Evolutionary conservation across 2,329 filamentous ascomycete species (phyloP), one percentile per base, ranked within the genome.

Genomic region (Alternaria ethzedia): DNA sequence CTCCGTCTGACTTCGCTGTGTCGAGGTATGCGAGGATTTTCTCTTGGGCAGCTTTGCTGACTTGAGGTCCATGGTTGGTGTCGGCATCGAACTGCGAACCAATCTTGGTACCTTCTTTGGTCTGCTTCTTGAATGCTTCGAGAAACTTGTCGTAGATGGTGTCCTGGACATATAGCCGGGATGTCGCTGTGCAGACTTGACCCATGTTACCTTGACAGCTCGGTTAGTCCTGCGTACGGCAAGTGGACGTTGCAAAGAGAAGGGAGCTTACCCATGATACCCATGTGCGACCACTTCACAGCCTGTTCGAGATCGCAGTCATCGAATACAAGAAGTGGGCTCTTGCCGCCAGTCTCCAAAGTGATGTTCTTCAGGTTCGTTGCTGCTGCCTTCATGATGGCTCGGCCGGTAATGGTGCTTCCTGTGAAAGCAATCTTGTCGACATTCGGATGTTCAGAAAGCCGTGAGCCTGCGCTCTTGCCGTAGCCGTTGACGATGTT

Each of bases 1-100:
- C 2, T 90, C 81, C 26, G 91, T 87, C 0, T 89, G 89, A 1
- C 65, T 47, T 58, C n/a, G 43, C 36, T 15, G n/a, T 43, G 44
- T 51, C 86, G 67, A 25, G 10, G 23, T 26, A 45, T 17, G 36
- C 17, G 4, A 20, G 23, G 6, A 26, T 36, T 23, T 59, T 44
- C 12, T 41, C 7, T n/a, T 54, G 32, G 30, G 26, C 44, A 46
- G 44, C 44, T 46, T 46, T 46, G 20, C 44, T 46, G 44, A 46
- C 7, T 46, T 46, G 44, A 46, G 44, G 44, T 46, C 44, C 44
- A 46, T 46, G 44, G 4, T 46, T 21, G 44, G 44, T 46, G 20
- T 46, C 44, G 12, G 44, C 12, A 23, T 46, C 44, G 44, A 46
- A 46, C 7, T 46, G 44, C 20, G 44, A 46, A 20, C 44, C 44